Conservation (phyloP, 768 basidiomycete species). For the Pleurotus cornucopiae region DNA sequence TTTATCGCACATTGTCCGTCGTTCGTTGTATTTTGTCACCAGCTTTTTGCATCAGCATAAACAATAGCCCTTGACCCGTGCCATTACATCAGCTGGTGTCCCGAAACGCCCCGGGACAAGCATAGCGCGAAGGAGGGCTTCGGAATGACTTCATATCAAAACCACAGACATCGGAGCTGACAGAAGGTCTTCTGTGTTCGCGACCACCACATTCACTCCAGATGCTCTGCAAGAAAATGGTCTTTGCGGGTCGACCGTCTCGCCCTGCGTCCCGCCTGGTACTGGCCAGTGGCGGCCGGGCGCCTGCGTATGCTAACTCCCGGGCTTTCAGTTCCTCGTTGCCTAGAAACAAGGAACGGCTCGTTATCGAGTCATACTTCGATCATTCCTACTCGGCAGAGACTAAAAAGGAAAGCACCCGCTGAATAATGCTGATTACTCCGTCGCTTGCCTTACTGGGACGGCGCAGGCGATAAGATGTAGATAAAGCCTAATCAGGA, state of each 20-base stretch:
- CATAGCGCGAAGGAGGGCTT: background rate
- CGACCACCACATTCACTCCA: background rate
- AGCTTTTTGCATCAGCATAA: background rate
- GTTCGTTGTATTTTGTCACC: background rate
- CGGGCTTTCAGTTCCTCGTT: constrained; percentile 37
- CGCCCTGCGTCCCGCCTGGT: background rate
- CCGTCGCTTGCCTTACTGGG: too few species aligned
- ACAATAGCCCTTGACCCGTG: background rate
- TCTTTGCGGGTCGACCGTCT: background rate
- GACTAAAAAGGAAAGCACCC: too few species aligned
- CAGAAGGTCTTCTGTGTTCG: too few species aligned
- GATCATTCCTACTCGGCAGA: too few species aligned
- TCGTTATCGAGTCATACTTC: constrained; percentile 39
- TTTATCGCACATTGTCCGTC: background rate
- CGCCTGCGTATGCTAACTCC: background rate
- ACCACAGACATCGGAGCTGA: too few species aligned
- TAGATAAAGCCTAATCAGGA: too few species aligned
- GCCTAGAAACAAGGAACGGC: constrained; percentile 33
- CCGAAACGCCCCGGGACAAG: constrained; percentile 2
- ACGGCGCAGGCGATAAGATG: too few species aligned
- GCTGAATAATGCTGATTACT: too few species aligned
- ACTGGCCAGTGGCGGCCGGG: background rate
- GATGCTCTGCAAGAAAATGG: background rate
- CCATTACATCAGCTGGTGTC: constrained; percentile 3
- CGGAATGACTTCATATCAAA: background rate